Evolutionary conservation across 345 rosid species (phyloP), one percentile per base, ranked within the genome.

Genomic region (Orychophragmus violaceus): DNA sequence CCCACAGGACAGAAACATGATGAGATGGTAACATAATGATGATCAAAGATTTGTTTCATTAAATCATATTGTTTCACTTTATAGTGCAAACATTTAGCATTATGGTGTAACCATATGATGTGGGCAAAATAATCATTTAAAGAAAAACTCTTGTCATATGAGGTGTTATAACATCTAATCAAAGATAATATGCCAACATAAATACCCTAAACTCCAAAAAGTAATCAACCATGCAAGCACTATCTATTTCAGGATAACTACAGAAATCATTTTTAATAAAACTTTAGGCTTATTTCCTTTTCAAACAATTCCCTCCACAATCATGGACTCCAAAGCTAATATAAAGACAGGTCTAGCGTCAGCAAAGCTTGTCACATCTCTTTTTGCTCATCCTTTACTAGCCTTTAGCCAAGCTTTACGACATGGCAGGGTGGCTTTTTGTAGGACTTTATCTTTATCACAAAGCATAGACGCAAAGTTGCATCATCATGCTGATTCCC

Each of bases 301-400:
- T 74, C 77, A 33, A 53, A 61, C 69, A 74, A 66, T 60, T 67
- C 77, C 41, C 52, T 74, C 59, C 59, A 74, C 77, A 74, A 66
- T 66, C 67, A 73, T 74, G 54, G 77, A 67, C 27, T 35, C 57
- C 51, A 66, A 61, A 74, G 77, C 64, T 35, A 61, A 61, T 53
- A 67, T 45, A 74, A 74, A 74, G 64, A 46, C 57, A 32, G 52
- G 17, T 53, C 30, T 45, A 68, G 46, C 64, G 72, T 67, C 73
- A 74, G 69, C 77, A 67, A 66, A 67, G 60, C 56, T 73, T 59
- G 62, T 73, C 67, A 73, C 52, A 27, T 70, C 71, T 18, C 68
- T 27, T 64, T 67, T 42, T 35, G 64, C 59, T 60, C 77, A 36
- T 16, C 64, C 69, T 67, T 52, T 66, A 52, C 62, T 9, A 28